These are phyloP conservation scores for Monosporascus sp. DNA, from an alignment of 2,329 filamentous ascomycete species.

Conservation along the genomic window DNA sequence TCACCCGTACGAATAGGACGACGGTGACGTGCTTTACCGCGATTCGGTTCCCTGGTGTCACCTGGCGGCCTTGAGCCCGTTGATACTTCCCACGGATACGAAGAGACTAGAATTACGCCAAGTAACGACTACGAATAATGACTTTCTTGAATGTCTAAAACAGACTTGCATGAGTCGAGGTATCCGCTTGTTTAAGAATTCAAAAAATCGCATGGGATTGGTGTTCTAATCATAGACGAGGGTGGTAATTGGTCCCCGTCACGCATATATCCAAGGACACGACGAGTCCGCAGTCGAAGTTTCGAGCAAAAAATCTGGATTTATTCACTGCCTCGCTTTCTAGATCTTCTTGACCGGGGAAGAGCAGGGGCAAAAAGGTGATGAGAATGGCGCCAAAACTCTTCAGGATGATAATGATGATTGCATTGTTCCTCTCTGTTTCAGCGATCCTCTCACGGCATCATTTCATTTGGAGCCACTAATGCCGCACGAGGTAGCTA, in stretches of 20 bases:
- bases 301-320: background rate
- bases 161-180: slow-evolving; percentile 11
- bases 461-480: background rate
- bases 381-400: background rate
- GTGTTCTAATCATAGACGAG: slow-evolving; percentile 12
- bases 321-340: background rate
- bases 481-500: background rate
- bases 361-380: background rate
- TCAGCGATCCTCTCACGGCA: background rate
- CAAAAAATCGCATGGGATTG: slow-evolving; percentile 6
- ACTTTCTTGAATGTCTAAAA: slow-evolving; percentile 13
- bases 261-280: slow-evolving; percentile 8
- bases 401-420: background rate
- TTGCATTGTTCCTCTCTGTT: background rate
- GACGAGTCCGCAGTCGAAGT: slow-evolving; percentile 7
- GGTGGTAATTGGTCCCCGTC: slow-evolving; percentile 2
- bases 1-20: background rate
- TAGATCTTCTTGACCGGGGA: background rate
- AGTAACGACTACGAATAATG: slow-evolving; percentile 27
- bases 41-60: background rate
- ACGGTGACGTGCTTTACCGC: background rate
- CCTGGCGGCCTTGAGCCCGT: background rate
- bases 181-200: slow-evolving; percentile 3
- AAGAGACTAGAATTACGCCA: slow-evolving; percentile 22
- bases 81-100: slow-evolving; percentile 10